Evolutionary conservation across 2,329 filamentous ascomycete species (phyloP), one percentile per base, ranked within the genome.

Genomic region (Mycosphaerella sp.): DNA sequence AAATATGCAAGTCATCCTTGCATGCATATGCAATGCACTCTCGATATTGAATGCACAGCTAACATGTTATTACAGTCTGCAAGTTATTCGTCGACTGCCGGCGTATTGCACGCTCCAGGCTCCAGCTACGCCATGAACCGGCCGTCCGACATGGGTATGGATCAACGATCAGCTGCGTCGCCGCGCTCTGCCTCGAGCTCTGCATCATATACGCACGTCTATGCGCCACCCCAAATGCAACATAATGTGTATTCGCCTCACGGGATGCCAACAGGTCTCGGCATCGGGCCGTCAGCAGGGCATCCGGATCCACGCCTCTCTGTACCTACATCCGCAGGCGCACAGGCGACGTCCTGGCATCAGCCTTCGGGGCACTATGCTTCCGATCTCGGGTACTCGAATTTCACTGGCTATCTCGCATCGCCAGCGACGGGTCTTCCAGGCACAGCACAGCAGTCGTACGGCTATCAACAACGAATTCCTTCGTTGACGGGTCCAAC

Each of bases 1-100:
- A 98, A 98, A 86, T 98, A 97, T 72, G 82, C 83, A 74, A 73
- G 82, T 80, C 59, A 59, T 59, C 55, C 56, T 53, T 48, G 56
- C 63, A 61, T 64, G 59, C 61, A 65, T 61, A 59, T 59, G 59
- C 53, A 56, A 48, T 58, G 60, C 57, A 56, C 53, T 53, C 49
- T 56, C 47, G 49, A 50, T 52, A 57, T 52, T 51, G 55, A 58
- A 58, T 53, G 53, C 48, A 53, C 53, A 62, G 66, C 69, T 72
- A 67, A 72, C 59, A 59, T 56, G 6, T 57, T 54, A 54, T 66
- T 64, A 57, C 64, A 84, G 81, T 84, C 82, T 63, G 83, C 82
- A 55, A 85, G 81, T 68, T 85, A 85, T 67, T 82, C 82, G n/a
- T 85, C 83, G 39, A 85, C 82, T 17, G 82, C 82, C 52, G 72